Percentiles rank a stretch among this genome's conserved stretches.
phyloP scores from a whole-genome alignment of 2,329 filamentous ascomycete species.

The Fusarium kyushuense region DNA sequence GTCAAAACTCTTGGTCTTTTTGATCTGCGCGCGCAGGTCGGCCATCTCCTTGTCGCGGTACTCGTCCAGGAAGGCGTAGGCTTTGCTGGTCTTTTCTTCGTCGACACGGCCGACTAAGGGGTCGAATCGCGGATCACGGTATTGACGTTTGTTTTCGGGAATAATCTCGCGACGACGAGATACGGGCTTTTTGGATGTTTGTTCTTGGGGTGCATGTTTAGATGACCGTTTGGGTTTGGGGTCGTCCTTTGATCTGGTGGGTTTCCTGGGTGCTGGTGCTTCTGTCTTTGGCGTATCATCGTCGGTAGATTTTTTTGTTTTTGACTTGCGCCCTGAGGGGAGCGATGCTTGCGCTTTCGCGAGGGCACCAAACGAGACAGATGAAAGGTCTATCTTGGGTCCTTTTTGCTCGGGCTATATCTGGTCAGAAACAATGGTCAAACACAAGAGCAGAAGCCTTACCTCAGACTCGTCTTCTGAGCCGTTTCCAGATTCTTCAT shows the following conservation, averaged over 20 bases:
- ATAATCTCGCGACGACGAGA: slow-evolving; percentile 83
- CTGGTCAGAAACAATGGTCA: slow-evolving; percentile 14
- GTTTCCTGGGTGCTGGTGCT: slow-evolving; percentile 47
- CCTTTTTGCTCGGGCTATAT: slow-evolving; percentile 46
- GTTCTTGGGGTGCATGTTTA: slow-evolving; percentile 90
- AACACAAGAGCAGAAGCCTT: not conserved
- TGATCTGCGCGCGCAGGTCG: slow-evolving; percentile 76
- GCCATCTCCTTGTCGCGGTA: slow-evolving; percentile 88
- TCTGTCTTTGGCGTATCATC: slow-evolving; percentile 45
- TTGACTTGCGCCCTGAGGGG: slow-evolving; percentile 49
- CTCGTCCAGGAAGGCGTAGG: slow-evolving; percentile 89
- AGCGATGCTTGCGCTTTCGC: slow-evolving; percentile 85
- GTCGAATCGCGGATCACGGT: slow-evolving; percentile 91
- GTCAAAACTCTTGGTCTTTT: slow-evolving; percentile 71
- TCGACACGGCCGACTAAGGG: slow-evolving; percentile 66
- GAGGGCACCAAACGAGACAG: slow-evolving; percentile 89
- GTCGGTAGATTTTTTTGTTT: slow-evolving; percentile 43
- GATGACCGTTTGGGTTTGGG: slow-evolving; percentile 62
- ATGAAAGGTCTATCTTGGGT: slow-evolving; percentile 61
- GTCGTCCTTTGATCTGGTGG: slow-evolving; percentile 53
- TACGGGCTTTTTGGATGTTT: slow-evolving; percentile 86
- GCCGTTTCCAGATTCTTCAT: slow-evolving; percentile 31
- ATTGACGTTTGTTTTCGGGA: slow-evolving; percentile 65
- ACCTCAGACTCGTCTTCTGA: slow-evolving; percentile 50
- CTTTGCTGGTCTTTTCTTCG: slow-evolving; percentile 71